Base-by-base conservation (phyloP, 768 basidiomycete genomes). In the Mrakia frigida region DNA sequence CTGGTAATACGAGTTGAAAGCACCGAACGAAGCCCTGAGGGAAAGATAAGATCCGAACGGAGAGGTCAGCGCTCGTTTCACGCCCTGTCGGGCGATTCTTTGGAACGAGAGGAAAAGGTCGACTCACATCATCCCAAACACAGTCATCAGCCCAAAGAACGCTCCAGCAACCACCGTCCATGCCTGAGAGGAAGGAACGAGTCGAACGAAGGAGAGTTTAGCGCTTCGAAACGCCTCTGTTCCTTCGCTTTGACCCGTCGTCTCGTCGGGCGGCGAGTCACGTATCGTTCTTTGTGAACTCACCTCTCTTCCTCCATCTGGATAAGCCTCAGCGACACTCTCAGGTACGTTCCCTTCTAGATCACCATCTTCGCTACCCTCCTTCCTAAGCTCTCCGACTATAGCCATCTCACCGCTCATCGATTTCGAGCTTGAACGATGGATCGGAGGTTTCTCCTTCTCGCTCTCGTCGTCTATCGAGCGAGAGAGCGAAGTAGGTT, bases 1-100 rank as follows among this genome's bases (percentile, higher is more conserved):
- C n/a, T 56, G 56, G 56, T 56, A 56, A 14, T 56, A 56, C 56
- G 56, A 56, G n/a, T 56, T 56, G 56, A 56, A 56, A 28, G 56
- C 56, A 1, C 56, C 56, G 56, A 56, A 56, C 0, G 56, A 56
- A 9, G 56, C 56, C 56, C 56, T 56, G 25, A 28, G 28, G 18
- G n/a, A 28, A 25, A n/a, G 56, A 28, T 2, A 56, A 28, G 25
- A 56, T 28, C 56, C 25, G 56, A 56, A 56, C 10, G 13, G 56
- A 28, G 25, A 28, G 43, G 43, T 56, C 25, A 56, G 56, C 56
- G 25, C 43, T 2, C 46, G 39, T 50, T n/a, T 9, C 10, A 56
- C 56, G 56, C 56, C 25, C 9, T 25, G 6, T 50, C 46, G 46
- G n/a, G n/a, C 25, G 28, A 25, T 25, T 25, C 56, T 28, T n/a